Conservation (phyloP, 768 basidiomycete genomes). For the Podaxis rugospora region DNA sequence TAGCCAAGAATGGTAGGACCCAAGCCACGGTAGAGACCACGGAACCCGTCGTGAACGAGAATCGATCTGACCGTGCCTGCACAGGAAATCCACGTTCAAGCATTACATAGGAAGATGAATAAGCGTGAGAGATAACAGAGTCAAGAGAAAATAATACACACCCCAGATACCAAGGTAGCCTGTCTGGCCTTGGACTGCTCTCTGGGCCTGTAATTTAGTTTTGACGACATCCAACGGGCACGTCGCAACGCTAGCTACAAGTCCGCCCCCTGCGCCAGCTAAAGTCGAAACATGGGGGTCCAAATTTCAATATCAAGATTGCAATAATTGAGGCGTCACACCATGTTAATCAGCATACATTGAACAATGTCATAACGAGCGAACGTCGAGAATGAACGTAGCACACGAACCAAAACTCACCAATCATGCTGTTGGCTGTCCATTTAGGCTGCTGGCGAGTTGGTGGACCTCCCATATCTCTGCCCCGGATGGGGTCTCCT, state of each 20-base stretch:
- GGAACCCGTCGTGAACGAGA: slow-evolving; percentile 65
- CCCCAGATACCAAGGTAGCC: slow-evolving; percentile 78
- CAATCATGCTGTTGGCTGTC: slow-evolving; percentile 80
- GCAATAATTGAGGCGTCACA: background rate
- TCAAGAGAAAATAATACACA: slow-evolving; percentile 28
- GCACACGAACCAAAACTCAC: slow-evolving; percentile 34
- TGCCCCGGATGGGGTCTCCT: slow-evolving; percentile 41
- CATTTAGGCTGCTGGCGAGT: slow-evolving; percentile 45
- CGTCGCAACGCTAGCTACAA: slow-evolving; percentile 89
- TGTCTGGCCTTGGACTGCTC: slow-evolving; percentile 57
- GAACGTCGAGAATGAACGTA: background rate
- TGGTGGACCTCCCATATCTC: slow-evolving; percentile 54
- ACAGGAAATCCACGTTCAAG: background rate
- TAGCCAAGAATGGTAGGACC: slow-evolving; percentile 96
- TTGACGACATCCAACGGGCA: slow-evolving; percentile 98
- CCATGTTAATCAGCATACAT: background rate
- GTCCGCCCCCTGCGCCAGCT: slow-evolving; percentile 95
- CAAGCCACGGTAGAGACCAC: slow-evolving; percentile 93
- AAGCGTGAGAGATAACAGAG: slow-evolving; percentile 1
- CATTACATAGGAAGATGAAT: slow-evolving; percentile 1
- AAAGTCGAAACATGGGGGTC: background rate
- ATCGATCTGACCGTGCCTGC: slow-evolving; percentile 39
- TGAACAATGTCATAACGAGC: background rate
- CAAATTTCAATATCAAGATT: too few species aligned
- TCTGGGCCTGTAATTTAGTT: slow-evolving; percentile 96